phyloP scores from a whole-genome alignment of 805 yeast genomes.

The Candida rishiriensis region DNA sequence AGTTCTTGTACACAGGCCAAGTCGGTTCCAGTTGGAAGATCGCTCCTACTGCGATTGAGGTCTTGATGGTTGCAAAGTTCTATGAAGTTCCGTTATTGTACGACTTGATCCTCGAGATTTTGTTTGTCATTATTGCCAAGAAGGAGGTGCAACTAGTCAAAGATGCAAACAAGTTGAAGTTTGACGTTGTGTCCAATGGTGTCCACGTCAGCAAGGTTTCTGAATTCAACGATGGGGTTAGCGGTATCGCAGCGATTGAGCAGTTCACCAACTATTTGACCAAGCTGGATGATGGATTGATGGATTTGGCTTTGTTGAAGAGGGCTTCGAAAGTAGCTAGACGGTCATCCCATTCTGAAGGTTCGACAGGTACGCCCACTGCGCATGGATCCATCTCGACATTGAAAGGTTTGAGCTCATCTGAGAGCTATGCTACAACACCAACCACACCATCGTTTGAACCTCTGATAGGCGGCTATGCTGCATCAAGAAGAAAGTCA shows the following conservation, averaged over 20 bases:
- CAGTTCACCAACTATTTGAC: conserved; percentile 53
- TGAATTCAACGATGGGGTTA: conserved; percentile 10
- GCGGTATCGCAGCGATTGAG: conserved; percentile 30
- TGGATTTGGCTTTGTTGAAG: conserved; percentile 51
- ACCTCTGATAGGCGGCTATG: background rate
- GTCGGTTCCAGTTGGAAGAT: conserved; percentile 72
- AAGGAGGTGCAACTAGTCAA: conserved; percentile 51
- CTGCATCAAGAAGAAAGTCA: conserved; percentile 1
- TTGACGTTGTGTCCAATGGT: conserved; percentile 10
- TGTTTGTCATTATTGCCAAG: conserved; percentile 65
- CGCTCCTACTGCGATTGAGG: conserved; percentile 63
- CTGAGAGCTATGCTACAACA: background rate
- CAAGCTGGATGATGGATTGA: conserved; percentile 61
- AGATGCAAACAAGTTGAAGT: conserved; percentile 34
- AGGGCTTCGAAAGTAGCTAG: conserved; percentile 36
- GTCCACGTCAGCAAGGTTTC: conserved; percentile 3
- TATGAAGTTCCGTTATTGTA: conserved; percentile 68
- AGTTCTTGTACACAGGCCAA: conserved; percentile 75
- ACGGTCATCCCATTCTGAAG: conserved; percentile 11
- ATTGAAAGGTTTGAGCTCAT: background rate
- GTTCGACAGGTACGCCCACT: conserved; percentile 2
- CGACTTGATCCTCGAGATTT: conserved; percentile 62
- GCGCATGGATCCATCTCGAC: background rate
- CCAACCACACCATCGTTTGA: background rate
- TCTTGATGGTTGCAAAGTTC: conserved; percentile 56